These are phyloP conservation scores for Bretschneidera sinensis DNA, from an alignment of 345 rosid genomes.

Conservation along the genomic window DNA sequence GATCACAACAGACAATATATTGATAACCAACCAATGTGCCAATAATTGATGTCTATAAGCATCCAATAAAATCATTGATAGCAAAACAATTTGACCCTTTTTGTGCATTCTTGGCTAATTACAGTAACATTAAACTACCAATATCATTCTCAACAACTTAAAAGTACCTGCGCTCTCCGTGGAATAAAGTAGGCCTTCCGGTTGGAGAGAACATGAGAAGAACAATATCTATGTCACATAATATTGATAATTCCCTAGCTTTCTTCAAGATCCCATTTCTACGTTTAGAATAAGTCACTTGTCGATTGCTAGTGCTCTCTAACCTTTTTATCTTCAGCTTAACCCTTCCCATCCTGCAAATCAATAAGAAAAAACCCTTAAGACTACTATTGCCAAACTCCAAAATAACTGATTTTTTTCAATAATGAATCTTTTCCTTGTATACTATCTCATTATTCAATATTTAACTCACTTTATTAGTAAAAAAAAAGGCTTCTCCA, in stretches of 20 bases:
- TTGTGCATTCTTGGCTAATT: no score
- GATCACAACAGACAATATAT: neutral
- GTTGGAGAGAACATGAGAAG: constrained; percentile 87
- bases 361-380: no score
- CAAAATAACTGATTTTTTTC: no score
- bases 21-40: neutral
- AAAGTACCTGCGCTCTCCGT: constrained; percentile 60
- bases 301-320: constrained; percentile 61
- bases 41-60: neutral
- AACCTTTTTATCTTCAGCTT: constrained; percentile 81
- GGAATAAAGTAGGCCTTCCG: constrained; percentile 60
- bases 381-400: no score
- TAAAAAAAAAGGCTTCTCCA: no score
- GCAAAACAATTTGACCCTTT: no score
- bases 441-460: no score
- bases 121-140: no score
- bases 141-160: neutral
- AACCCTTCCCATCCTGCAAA: constrained; percentile 82
- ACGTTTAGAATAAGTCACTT: constrained; percentile 73
- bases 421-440: no score
- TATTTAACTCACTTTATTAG: no score
- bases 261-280: constrained; percentile 82
- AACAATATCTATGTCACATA: constrained; percentile 74
- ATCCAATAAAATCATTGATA: no score
- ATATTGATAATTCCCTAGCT: constrained; percentile 74